Evolutionary conservation across 306 rosid species (phyloP).

Genomic region (Quercus aquifolioides): DNA sequence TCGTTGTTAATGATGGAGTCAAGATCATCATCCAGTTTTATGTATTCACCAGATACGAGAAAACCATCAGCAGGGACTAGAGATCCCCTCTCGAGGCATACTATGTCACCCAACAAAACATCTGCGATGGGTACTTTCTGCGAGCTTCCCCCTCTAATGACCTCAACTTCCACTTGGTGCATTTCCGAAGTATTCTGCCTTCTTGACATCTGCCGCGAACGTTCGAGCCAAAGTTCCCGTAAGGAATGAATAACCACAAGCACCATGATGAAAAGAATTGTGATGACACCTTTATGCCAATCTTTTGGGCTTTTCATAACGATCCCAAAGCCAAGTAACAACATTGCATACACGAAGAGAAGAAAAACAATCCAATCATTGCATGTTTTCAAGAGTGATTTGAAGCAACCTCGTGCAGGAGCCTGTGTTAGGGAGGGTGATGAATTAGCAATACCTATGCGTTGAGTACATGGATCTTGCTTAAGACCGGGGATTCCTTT

Average conservation of each 20-base stretch:
- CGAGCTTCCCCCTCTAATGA: neutral
- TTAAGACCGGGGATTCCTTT: neutral
- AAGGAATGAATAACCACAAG: slow-evolving; percentile 3
- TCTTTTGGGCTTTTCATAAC: neutral
- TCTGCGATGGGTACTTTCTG: neutral
- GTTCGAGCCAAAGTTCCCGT: neutral
- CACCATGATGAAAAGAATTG: neutral
- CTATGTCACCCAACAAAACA: neutral
- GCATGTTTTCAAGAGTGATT: neutral
- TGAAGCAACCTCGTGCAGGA: slow-evolving; percentile 1
- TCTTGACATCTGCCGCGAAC: neutral
- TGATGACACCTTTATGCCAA: slow-evolving; percentile 1
- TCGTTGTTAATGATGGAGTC: neutral
- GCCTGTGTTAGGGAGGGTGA: neutral
- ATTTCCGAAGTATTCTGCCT: neutral
- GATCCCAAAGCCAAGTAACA: slow-evolving; percentile 14
- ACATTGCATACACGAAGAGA: neutral
- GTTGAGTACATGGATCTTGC: neutral
- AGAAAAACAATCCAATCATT: neutral
- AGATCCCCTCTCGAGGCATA: neutral
- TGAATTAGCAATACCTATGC: no score
- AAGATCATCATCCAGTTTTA: neutral
- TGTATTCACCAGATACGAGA: neutral
- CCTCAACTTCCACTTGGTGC: neutral
- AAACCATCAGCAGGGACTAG: slow-evolving; percentile 21